phyloP scores from a whole-genome alignment of 148 eudicot species.

The Rhododendron kiyosumense region DNA sequence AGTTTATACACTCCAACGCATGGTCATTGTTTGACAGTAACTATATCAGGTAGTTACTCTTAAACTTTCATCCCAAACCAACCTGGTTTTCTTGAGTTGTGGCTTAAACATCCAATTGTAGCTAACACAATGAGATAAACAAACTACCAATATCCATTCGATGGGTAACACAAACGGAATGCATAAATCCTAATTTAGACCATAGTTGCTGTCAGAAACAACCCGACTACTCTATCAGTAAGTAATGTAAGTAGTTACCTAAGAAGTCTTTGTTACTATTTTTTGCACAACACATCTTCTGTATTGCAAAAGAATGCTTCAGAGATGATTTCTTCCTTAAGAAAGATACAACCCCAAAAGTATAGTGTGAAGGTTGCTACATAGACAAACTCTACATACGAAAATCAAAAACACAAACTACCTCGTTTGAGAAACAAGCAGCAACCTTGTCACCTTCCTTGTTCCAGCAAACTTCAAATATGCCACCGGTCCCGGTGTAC shows the following conservation, averaged over 20 bases:
- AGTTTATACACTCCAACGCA: not conserved
- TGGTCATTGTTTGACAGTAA: not conserved
- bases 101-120: not conserved
- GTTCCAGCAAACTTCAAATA: slow-evolving; percentile 92
- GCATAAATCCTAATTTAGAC: not conserved
- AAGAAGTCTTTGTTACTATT: not conserved
- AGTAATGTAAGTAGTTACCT: not conserved
- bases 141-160: not conserved
- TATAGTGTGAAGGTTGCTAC: not conserved
- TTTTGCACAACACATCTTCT: not conserved
- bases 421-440: slow-evolving; percentile 77
- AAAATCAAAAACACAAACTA: slow-evolving; percentile 60
- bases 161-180: not conserved
- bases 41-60: not conserved
- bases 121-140: not conserved
- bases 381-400: slow-evolving; percentile 22
- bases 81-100: not conserved
- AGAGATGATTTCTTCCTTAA: not conserved
- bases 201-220: not conserved
- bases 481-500: slow-evolving; percentile 69
- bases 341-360: not conserved
- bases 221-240: not conserved
- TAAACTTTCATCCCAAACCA: not conserved
- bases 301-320: not conserved
- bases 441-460: slow-evolving; percentile 83